Evolutionary conservation across 495 filamentous ascomycete genomes (phyloP).

Genomic region (Hypoxylon intermedium): DNA sequence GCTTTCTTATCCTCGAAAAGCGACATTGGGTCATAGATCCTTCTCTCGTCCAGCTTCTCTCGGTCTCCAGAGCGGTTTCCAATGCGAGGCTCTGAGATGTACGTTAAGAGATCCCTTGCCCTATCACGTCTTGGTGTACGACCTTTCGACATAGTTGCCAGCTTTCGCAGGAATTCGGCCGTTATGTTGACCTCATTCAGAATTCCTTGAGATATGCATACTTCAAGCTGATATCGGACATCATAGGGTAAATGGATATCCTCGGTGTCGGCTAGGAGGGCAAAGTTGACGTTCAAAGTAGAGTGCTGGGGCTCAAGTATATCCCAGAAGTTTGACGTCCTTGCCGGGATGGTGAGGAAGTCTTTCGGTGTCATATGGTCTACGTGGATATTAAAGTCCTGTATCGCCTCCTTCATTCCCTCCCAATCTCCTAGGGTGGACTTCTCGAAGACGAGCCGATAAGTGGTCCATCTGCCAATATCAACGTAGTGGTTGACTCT

Average conservation of each 20-base stretch:
- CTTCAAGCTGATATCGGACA: constrained; percentile 89
- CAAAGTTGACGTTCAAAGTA: constrained; percentile 38
- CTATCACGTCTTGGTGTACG: constrained; percentile 37
- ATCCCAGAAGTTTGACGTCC: constrained; percentile 58
- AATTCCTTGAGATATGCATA: constrained; percentile 80
- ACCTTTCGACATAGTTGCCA: constrained; percentile 56
- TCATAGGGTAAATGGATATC: constrained; percentile 67
- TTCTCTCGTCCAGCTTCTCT: constrained; percentile 56
- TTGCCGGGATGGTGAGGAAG: constrained; percentile 29
- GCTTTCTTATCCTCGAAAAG: constrained; percentile 66
- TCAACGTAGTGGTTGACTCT: constrained; percentile 70
- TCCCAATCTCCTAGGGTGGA: constrained; percentile 44
- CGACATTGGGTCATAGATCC: constrained; percentile 73
- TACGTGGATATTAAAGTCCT: constrained; percentile 75
- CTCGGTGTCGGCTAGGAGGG: constrained; percentile 45
- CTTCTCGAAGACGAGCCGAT: constrained; percentile 60
- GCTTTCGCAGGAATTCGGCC: constrained; percentile 65
- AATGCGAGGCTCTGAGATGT: constrained; percentile 43
- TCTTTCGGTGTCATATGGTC: constrained; percentile 41
- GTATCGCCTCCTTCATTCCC: constrained; percentile 61
- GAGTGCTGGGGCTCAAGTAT: constrained; percentile 55
- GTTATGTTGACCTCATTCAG: constrained; percentile 80
- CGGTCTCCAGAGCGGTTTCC: background rate
- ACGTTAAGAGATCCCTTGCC: constrained; percentile 50
- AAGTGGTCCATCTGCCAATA: constrained; percentile 79